Evolutionary conservation across 495 filamentous ascomycete genomes (phyloP), one percentile per base, ranked within the genome.

Genomic region (Aspergillus diversus): DNA sequence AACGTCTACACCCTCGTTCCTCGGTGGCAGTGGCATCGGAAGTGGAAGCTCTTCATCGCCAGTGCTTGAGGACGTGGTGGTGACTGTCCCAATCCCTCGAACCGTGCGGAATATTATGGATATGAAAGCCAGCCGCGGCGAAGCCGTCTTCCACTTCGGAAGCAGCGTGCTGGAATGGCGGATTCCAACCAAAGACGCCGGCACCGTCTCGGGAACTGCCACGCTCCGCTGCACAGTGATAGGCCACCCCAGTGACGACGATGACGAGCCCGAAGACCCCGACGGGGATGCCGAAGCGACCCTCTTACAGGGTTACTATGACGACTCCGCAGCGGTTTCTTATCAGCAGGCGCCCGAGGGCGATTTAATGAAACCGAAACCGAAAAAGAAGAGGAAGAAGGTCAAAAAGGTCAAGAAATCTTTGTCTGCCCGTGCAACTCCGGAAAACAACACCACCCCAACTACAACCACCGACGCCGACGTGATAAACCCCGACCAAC

Each of bases 41-140:
- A 82, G 84, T 49, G 81, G 85, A 7, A 82, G 62, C 52, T 70
- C 73, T 35, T 70, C 76, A 7, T 66, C 67, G 15, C 92, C 93
- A 2, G 75, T 80, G 0, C 76, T 98, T 5, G 92, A 97, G 69
- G 92, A 96, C 60, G 80, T 98, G 8, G 80, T 86, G 1, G 89
- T 97, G 39, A 89, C 86, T 9, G 81, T 98, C 7, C 95, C 95
- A 4, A 82, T 99, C 34, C 92, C 95, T 21, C 78, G 85, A 9
- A 83, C 81, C 17, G 92, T 97, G 50, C 88, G 92, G 57, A 97
- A 93, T 70, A 82, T 99, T n/a, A 85, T 86, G 27, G 92, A 97
- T 69, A 85, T 97, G 61, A 80, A 91, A 60, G 87, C 92, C 35
- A 92, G 87, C 70, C 87, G 87, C 66, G 95, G 95, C 27, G 95